phyloP scores from a whole-genome alignment of 2,329 filamentous ascomycete species.

The Colletotrichum theobromicola region DNA sequence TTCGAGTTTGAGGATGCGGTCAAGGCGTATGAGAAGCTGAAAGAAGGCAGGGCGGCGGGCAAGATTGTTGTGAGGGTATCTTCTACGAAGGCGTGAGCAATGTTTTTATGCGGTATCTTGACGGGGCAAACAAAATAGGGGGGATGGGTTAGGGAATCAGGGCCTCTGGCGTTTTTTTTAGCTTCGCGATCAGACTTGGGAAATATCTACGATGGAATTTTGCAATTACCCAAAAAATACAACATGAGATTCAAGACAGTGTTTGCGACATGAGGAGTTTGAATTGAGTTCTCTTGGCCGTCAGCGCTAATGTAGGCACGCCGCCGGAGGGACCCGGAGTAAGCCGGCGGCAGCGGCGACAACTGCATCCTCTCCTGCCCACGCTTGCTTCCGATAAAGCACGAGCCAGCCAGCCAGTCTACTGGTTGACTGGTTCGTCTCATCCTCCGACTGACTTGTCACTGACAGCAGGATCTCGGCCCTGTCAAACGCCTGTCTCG shows the following conservation, averaged over 20 bases:
- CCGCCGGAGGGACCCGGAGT: neutral
- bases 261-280: neutral
- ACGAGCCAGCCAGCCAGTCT: neutral
- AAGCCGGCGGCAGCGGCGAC: neutral
- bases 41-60: conserved; percentile 62
- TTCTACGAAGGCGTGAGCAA: conserved; percentile 10
- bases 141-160: neutral
- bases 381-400: neutral
- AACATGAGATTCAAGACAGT: no score
- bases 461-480: neutral
- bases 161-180: neutral
- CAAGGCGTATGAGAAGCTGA: conserved; percentile 63
- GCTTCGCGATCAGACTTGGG: neutral
- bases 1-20: conserved; percentile 62
- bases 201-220: neutral
- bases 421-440: neutral
- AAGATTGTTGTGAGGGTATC: conserved; percentile 59
- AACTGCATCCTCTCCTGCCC: neutral
- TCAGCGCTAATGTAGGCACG: conserved; percentile 7
- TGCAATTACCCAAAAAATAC: neutral
- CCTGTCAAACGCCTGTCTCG: neutral
- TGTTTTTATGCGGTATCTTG: neutral
- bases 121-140: neutral
- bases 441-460: neutral
- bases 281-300: neutral